Conservation (phyloP, 2,329 filamentous ascomycete species). For the Periconia digitata region DNA sequence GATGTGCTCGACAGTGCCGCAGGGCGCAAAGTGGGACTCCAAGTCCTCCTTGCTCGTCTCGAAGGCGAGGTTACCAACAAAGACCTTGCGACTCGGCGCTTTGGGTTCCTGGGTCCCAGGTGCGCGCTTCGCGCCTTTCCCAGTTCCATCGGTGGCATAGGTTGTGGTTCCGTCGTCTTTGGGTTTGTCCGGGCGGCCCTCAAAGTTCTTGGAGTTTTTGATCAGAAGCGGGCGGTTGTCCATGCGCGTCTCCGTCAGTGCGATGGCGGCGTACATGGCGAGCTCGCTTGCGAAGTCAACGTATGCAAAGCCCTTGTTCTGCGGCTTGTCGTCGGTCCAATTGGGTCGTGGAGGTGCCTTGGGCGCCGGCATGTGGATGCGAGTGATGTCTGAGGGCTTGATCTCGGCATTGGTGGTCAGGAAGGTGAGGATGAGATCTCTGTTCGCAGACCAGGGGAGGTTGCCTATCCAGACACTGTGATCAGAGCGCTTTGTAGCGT, state of each 20-base stretch:
- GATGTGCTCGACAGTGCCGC: constrained; percentile 78
- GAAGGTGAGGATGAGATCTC: constrained; percentile 75
- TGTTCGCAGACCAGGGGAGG: constrained; percentile 78
- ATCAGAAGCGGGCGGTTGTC: constrained; percentile 80
- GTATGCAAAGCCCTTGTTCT: constrained; percentile 95
- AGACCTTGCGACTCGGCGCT: constrained; percentile 76
- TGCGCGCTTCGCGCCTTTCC: constrained; percentile 36
- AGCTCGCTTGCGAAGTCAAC: constrained; percentile 78
- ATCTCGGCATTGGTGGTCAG: constrained; percentile 67
- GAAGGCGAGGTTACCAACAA: constrained; percentile 66
- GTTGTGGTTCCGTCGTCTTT: constrained; percentile 35
- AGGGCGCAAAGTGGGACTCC: constrained; percentile 78
- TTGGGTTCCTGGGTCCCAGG: constrained; percentile 44
- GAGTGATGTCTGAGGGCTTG: constrained; percentile 70
- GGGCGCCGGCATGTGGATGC: constrained; percentile 75
- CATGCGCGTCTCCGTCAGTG: constrained; percentile 81
- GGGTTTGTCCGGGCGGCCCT: constrained; percentile 78
- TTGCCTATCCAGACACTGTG: constrained; percentile 97
- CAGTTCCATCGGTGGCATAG: constrained; percentile 5
- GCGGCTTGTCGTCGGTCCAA: constrained; percentile 52
- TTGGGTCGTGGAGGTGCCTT: constrained; percentile 34
- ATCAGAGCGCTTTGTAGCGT: constrained; percentile 64
- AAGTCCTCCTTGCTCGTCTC: constrained; percentile 72
- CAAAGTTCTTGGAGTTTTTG: constrained; percentile 87
- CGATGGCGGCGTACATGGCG: constrained; percentile 74